These are phyloP conservation scores for Metschnikowia continentalis DNA, from an alignment of 805 yeast species.

Conservation along the genomic window DNA sequence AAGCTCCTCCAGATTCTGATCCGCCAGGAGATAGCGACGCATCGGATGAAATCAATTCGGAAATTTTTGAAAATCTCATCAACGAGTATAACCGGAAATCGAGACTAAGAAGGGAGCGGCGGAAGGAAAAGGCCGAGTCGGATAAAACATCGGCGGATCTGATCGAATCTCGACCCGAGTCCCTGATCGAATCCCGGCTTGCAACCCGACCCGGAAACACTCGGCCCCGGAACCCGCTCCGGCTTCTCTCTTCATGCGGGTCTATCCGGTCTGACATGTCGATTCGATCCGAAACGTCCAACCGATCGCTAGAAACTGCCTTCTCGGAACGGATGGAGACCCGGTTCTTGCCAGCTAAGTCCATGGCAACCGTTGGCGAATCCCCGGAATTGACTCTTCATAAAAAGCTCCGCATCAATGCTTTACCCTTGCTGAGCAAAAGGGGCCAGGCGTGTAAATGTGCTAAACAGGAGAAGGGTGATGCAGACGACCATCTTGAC, in stretches of 20 bases:
- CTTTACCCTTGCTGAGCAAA: constrained; percentile 13
- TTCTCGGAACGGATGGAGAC: neutral
- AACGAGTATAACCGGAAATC: neutral
- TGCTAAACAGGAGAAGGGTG: neutral
- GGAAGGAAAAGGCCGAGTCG: neutral
- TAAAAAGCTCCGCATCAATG: constrained; percentile 41
- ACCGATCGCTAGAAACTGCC: neutral
- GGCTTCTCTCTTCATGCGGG: constrained; percentile 23
- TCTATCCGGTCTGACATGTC: neutral
- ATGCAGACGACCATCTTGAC: neutral
- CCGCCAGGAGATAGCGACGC: neutral
- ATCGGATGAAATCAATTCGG: neutral
- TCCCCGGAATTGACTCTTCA: constrained; percentile 35
- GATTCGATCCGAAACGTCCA: neutral
- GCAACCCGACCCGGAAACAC: neutral
- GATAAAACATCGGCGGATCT: too few relatives aligned
- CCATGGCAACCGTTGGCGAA: constrained; percentile 36
- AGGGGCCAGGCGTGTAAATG: neutral
- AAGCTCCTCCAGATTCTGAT: too few relatives aligned
- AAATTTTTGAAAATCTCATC: neutral
- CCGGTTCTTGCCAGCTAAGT: constrained; percentile 21
- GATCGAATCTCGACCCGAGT: too few relatives aligned
- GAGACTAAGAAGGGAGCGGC: constrained; percentile 2
- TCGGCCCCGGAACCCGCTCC: constrained; percentile 19
- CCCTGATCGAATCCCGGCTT: too few relatives aligned